These are phyloP conservation scores for Ilyonectria sp. DNA, from an alignment of 2,329 filamentous ascomycete genomes.

Conservation along the genomic window DNA sequence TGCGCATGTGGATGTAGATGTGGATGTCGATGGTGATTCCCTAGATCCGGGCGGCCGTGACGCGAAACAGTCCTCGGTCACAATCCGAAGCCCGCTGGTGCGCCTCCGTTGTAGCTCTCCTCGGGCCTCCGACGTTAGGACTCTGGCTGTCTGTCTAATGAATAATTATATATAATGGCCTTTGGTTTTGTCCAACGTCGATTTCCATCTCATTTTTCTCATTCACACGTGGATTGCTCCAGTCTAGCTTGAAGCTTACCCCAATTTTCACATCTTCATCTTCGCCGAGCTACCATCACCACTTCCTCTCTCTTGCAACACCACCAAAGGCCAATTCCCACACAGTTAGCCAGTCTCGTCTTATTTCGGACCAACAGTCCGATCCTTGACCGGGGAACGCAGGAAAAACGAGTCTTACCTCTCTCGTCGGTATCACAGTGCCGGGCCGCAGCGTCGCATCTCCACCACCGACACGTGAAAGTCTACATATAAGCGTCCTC, in stretches of 20 bases:
- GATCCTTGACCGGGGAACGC: conserved; percentile 18
- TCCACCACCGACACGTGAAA: conserved; percentile 54
- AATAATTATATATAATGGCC: conserved; percentile 23
- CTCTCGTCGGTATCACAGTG: conserved; percentile 31
- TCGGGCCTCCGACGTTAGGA: conserved; percentile 19
- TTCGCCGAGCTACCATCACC: neutral
- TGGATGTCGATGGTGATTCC: conserved; percentile 36
- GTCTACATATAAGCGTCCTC: conserved; percentile 35
- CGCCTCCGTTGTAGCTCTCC: conserved; percentile 21
- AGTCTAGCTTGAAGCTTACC: neutral
- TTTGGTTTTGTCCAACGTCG: neutral
- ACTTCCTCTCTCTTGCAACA: neutral
- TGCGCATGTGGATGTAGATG: conserved; percentile 13
- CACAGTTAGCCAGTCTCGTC: neutral
- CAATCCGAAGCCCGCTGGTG: conserved; percentile 37
- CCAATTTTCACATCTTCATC: conserved; percentile 9
- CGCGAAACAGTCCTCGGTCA: conserved; percentile 40
- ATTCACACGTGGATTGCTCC: conserved; percentile 1
- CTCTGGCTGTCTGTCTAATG: neutral
- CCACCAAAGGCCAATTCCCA: neutral
- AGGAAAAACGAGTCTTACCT: conserved; percentile 5
- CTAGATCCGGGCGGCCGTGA: conserved; percentile 43
- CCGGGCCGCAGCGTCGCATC: conserved; percentile 34
- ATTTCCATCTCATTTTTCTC: conserved; percentile 6
- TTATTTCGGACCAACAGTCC: conserved; percentile 17